phyloP scores from a whole-genome alignment of 345 rosid species.

The Erysimum cheiranthoides region DNA sequence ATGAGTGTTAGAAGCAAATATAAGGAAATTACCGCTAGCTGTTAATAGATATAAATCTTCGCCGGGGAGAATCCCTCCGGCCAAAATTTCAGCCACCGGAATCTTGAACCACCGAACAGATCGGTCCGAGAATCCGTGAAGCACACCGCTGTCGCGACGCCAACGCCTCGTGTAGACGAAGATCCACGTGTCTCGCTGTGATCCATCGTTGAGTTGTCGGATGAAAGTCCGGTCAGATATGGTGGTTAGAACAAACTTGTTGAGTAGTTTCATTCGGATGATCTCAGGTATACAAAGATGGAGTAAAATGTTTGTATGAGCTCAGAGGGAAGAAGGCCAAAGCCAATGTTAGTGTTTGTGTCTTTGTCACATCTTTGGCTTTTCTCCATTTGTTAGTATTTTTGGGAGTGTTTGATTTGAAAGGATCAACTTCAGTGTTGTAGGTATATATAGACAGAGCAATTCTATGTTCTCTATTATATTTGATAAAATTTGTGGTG shows the following conservation, averaged over 20 bases:
- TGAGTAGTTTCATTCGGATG: slow-evolving; percentile 58
- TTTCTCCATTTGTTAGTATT: slow-evolving; percentile 39
- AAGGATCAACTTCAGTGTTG: slow-evolving; percentile 28
- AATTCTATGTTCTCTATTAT: too few species aligned
- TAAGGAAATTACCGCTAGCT: slow-evolving; percentile 59
- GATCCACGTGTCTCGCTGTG: slow-evolving; percentile 64
- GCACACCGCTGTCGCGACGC: slow-evolving; percentile 56
- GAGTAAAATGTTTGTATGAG: slow-evolving; percentile 74
- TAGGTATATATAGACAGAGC: too few species aligned
- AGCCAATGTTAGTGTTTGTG: slow-evolving; percentile 51
- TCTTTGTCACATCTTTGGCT: slow-evolving; percentile 42
- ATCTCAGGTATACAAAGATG: slow-evolving; percentile 69
- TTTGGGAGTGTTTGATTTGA: slow-evolving; percentile 20
- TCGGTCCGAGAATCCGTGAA: slow-evolving; percentile 60
- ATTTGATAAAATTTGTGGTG: slow-evolving; percentile 27
- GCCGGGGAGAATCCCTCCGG: slow-evolving; percentile 47
- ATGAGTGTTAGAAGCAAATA: slow-evolving; percentile 66
- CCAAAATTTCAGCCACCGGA: slow-evolving; percentile 51
- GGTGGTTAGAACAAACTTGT: slow-evolving; percentile 49
- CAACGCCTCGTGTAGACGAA: slow-evolving; percentile 80
- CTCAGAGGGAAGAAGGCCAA: slow-evolving; percentile 80
- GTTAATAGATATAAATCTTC: slow-evolving; percentile 67
- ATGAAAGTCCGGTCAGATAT: slow-evolving; percentile 65
- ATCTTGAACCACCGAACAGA: slow-evolving; percentile 68
- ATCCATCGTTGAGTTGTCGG: slow-evolving; percentile 55